phyloP scores from a whole-genome alignment of 768 basidiomycete species.

The Leucogyrophana mollusca region DNA sequence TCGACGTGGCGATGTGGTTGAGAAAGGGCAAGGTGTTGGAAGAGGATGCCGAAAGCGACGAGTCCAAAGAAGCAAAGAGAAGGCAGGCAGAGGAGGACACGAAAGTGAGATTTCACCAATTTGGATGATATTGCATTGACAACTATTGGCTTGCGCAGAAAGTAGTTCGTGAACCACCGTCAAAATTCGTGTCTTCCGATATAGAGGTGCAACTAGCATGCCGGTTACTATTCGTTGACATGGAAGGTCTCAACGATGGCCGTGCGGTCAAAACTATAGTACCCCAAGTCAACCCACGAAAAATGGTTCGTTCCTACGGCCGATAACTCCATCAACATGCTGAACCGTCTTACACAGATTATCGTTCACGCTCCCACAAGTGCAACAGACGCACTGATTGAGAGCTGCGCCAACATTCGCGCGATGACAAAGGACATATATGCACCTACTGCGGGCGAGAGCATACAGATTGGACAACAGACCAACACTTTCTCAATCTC shows the following conservation, averaged over 20 bases:
- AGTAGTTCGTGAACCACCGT: constrained; percentile 80
- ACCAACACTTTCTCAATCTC: constrained; percentile 94
- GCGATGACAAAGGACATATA: constrained; percentile 93
- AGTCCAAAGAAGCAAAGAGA: constrained; percentile 69
- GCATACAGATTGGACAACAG: constrained; percentile 90
- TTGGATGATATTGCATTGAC: constrained; percentile 6
- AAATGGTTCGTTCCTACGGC: constrained; percentile 63
- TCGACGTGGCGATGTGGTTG: constrained; percentile 96
- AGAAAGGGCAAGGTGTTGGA: constrained; percentile 88
- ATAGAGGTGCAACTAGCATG: constrained; percentile 83
- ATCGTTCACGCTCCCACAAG: constrained; percentile 75
- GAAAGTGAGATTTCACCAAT: constrained; percentile 49
- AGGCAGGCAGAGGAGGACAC: constrained; percentile 72
- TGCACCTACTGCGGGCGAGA: constrained; percentile 74
- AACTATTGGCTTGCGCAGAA: constrained; percentile 51
- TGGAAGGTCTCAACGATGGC: constrained; percentile 96
- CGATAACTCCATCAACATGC: neutral
- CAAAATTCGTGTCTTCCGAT: constrained; percentile 80
- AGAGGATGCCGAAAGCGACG: constrained; percentile 84
- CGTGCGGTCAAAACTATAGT: constrained; percentile 96
- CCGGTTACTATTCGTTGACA: constrained; percentile 86
- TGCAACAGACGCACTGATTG: constrained; percentile 71
- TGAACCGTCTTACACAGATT: constrained; percentile 50
- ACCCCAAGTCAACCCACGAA: constrained; percentile 93
- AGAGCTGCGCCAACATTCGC: constrained; percentile 79